Base-by-base conservation (phyloP, 306 rosid species). In the Vigna unguiculata region DNA sequence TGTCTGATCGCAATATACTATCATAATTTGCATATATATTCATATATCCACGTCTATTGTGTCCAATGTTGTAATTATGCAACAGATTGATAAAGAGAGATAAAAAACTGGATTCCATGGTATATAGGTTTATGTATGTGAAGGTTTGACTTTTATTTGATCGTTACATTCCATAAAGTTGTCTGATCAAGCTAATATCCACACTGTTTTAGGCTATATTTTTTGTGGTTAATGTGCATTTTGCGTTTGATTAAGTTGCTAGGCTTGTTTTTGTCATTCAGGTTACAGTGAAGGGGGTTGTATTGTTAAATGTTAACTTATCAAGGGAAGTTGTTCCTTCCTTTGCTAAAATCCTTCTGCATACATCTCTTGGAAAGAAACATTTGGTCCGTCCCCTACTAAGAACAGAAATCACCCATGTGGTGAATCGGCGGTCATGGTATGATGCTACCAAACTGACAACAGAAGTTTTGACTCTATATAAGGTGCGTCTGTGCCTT, bases 251-350 rank as follows among this genome's bases (percentile, higher is more conserved):
- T 74, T 4, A 36, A 43, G 38, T 84, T 20, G 10, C 40, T 16
- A 24, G 36, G 32, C 49, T 25, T 67, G 70, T 25, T 80, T 34
- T 47, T 85, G 41, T 58, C 41, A 1, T 86, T 68, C 93, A 96
- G 99, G 90, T 96, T 72, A 81, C 81, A 15, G 85, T 96, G 73
- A 88, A 83, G 69, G 98, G 99, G 16, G 93, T 96, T 40, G 87
- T 96, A 15, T 83, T 96, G 86, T 84, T 96, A 72, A 86, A 87
- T 65, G 97, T 89, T 81, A 91, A 91, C 82, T 88, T 96, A 85
- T 84, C 97, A 60, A 89, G 99, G 86, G 99, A 92, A 78, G 97
- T 96, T 49, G 98, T 96, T 81, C 99, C 99, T 75, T 87, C 92
- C 60, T 92, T 96, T 86, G 99, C 98, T 7, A 90, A 97, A 85